phyloP scores from a whole-genome alignment of 2,329 filamentous ascomycete species.

The Neurospora sp. region DNA sequence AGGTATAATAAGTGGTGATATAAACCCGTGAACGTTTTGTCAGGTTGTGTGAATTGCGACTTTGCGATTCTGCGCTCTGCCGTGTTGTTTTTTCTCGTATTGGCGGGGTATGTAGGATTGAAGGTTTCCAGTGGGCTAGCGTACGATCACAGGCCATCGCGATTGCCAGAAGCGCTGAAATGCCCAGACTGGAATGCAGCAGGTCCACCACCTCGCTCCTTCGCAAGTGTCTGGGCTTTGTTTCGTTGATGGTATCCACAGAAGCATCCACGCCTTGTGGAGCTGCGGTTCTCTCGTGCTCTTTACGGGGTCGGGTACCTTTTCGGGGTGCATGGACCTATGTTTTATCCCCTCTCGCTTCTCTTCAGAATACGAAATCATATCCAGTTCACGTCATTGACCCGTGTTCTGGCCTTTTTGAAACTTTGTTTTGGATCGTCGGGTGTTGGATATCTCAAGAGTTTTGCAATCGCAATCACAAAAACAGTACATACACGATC shows the following conservation, averaged over 20 bases:
- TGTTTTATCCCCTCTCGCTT: background rate
- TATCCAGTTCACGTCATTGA: background rate
- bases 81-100: background rate
- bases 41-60: background rate
- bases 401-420: background rate
- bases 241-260: background rate
- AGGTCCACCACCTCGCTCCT: background rate
- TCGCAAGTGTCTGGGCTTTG: background rate
- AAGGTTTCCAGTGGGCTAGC: background rate
- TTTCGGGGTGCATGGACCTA: background rate
- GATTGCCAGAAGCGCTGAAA: background rate
- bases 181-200: background rate
- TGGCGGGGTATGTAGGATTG: background rate
- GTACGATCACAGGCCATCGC: background rate
- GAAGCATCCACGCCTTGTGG: background rate
- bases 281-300: background rate
- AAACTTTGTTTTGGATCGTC: background rate
- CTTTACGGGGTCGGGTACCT: background rate
- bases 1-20: background rate
- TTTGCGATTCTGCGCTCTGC: background rate
- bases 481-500: too few species aligned
- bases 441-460: background rate
- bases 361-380: background rate
- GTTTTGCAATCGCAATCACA: background rate
- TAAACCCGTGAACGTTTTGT: background rate